phyloP scores from a whole-genome alignment of 148 eudicot species.

The Rhododendron kiyosumense region DNA sequence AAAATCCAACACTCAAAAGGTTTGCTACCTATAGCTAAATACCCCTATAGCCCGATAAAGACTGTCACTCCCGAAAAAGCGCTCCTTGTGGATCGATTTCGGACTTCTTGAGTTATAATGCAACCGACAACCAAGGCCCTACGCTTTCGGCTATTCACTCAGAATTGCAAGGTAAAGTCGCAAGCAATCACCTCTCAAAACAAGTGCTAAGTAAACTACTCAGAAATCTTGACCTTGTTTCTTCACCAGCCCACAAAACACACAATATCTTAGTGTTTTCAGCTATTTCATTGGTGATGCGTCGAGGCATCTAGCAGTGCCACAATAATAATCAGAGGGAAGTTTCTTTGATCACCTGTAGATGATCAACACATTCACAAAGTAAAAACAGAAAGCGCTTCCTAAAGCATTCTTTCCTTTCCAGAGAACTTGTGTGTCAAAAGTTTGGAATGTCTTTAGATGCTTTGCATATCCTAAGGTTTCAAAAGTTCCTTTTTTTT shows the following conservation, averaged over 20 bases:
- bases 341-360: not conserved
- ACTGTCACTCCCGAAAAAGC: too few species aligned
- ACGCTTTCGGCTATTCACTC: too few species aligned
- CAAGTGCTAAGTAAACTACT: not conserved
- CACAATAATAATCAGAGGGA: not conserved
- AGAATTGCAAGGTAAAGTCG: too few species aligned
- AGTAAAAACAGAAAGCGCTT: not conserved
- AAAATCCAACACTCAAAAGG: too few species aligned
- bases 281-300: not conserved
- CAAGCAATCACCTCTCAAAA: not conserved
- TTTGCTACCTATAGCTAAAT: too few species aligned
- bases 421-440: not conserved
- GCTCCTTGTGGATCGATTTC: too few species aligned
- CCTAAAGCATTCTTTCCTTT: not conserved
- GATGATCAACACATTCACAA: not conserved
- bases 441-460: conserved; percentile 10
- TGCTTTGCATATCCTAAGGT: conserved; percentile 1
- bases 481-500: not conserved
- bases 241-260: not conserved
- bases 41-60: too few species aligned
- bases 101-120: too few species aligned
- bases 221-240: not conserved
- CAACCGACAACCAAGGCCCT: too few species aligned
- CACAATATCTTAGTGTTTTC: not conserved
- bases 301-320: not conserved